These are phyloP conservation scores for Aegilops longissima DNA, from an alignment of 176 grass and related monocot species.

Conservation along the genomic window DNA sequence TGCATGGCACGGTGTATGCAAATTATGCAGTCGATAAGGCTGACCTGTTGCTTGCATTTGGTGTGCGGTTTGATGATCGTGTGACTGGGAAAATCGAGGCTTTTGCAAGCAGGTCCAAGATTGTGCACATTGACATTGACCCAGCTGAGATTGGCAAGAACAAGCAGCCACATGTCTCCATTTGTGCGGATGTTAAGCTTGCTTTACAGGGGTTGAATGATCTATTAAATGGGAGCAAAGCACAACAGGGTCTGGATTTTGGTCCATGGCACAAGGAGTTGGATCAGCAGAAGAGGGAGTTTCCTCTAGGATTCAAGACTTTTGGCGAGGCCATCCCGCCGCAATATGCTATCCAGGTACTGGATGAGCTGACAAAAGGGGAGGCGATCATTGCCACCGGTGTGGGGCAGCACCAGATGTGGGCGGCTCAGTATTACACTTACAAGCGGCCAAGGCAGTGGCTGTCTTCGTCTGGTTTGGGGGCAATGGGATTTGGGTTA, in stretches of 20 bases:
- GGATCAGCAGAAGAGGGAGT: conserved; percentile 75
- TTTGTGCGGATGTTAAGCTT: conserved; percentile 81
- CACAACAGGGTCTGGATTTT: conserved; percentile 48
- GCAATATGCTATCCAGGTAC: conserved; percentile 83
- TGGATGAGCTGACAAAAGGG: conserved; percentile 78
- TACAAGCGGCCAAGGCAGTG: conserved; percentile 73
- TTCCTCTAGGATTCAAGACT: conserved; percentile 72
- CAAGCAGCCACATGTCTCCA: conserved; percentile 94
- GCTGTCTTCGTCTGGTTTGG: conserved; percentile 73
- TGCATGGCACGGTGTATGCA: conserved; percentile 93
- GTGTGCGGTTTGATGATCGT: conserved; percentile 90
- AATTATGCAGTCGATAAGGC: conserved; percentile 95
- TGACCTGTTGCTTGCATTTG: conserved; percentile 91
- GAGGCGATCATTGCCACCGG: conserved; percentile 85
- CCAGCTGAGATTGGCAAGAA: conserved; percentile 99
- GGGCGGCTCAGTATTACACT: conserved; percentile 88
- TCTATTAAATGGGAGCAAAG: conserved; percentile 44
- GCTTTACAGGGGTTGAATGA: conserved; percentile 70
- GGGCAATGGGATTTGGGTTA: conserved; percentile 93
- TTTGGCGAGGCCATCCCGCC: conserved; percentile 68
- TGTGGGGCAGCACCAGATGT: conserved; percentile 97
- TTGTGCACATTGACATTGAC: conserved; percentile 98
- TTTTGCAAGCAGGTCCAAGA: conserved; percentile 94
- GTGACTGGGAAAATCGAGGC: conserved; percentile 97
- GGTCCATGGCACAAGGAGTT: conserved; percentile 60